phyloP scores from a whole-genome alignment of 108 stramenopile genomes.

The Cyclotella atomus region DNA sequence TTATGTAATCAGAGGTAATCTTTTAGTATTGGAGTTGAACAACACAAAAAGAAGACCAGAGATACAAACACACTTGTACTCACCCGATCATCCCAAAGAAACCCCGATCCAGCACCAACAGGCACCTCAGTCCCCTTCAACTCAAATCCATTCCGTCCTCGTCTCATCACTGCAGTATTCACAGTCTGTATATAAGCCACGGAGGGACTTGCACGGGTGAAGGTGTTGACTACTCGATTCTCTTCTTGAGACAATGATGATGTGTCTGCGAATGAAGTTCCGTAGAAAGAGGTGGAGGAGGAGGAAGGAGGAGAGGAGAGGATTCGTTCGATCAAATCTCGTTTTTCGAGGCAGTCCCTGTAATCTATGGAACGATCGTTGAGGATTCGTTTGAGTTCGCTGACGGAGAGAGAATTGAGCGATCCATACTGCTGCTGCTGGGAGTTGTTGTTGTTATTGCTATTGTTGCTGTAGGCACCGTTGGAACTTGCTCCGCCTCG shows the following conservation, averaged over 20 bases:
- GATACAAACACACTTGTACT: no score
- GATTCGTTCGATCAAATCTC: constrained; percentile 67
- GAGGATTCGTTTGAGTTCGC: constrained; percentile 74
- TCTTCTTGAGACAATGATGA: constrained; percentile 57
- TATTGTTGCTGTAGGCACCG: not conserved
- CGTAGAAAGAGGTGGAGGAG: not conserved
- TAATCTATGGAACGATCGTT: constrained; percentile 73
- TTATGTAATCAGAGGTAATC: no score
- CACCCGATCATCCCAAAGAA: constrained; percentile 72
- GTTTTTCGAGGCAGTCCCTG: constrained; percentile 78
- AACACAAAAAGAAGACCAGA: no score
- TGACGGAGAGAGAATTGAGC: constrained; percentile 50
- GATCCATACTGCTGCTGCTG: no score
- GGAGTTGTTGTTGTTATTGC: not conserved
- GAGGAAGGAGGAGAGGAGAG: constrained; percentile 7
- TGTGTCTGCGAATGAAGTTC: no score
- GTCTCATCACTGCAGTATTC: not conserved
- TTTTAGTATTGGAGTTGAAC: no score
- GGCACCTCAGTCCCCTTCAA: constrained; percentile 46
- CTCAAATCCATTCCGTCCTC: constrained; percentile 10
- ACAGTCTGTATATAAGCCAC: constrained; percentile 72
- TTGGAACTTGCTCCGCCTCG: no score
- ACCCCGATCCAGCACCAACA: constrained; percentile 75
- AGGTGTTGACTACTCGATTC: constrained; percentile 52
- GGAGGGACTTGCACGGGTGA: constrained; percentile 59